These are phyloP conservation scores for Hyaloscypha hepaticicola DNA, from an alignment of 495 filamentous ascomycete genomes.

Conservation along the genomic window DNA sequence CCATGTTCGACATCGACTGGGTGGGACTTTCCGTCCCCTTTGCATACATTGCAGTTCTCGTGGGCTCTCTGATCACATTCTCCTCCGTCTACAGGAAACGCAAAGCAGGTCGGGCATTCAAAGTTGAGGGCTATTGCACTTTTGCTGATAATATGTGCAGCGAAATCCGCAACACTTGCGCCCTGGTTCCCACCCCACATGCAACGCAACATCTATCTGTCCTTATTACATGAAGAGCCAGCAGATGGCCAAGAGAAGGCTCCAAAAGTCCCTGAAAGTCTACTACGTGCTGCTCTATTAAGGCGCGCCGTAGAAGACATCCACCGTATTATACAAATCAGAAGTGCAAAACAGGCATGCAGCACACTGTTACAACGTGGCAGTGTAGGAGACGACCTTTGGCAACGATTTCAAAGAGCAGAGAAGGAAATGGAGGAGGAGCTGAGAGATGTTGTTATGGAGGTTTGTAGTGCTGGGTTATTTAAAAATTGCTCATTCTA, in stretches of 20 bases:
- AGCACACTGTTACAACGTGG: constrained; percentile 80
- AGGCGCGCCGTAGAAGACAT: constrained; percentile 90
- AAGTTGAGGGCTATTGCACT: background rate
- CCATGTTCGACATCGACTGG: constrained; percentile 70
- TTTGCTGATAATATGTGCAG: constrained; percentile 31
- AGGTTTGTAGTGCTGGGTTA: constrained; percentile 55
- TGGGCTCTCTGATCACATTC: constrained; percentile 88
- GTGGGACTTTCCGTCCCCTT: constrained; percentile 75
- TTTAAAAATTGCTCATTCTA: constrained; percentile 9
- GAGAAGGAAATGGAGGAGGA: constrained; percentile 99
- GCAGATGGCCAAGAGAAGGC: constrained; percentile 64
- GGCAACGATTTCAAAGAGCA: constrained; percentile 85
- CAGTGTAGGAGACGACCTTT: constrained; percentile 93
- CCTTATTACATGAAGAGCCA: constrained; percentile 83
- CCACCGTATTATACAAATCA: constrained; percentile 79
- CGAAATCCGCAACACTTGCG: constrained; percentile 73
- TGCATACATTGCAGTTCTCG: constrained; percentile 81
- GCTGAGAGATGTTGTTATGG: constrained; percentile 85
- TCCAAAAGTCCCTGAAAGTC: constrained; percentile 72
- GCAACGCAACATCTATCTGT: constrained; percentile 91
- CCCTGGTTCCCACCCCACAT: constrained; percentile 92
- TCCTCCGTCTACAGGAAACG: constrained; percentile 89
- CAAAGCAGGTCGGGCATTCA: constrained; percentile 68
- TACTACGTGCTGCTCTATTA: constrained; percentile 87
- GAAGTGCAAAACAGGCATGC: constrained; percentile 81